Evolutionary conservation across 352 stramenopile genomes (phyloP), one percentile per base, ranked within the genome.

Genomic region (Hyaloperonospora brassicae): DNA sequence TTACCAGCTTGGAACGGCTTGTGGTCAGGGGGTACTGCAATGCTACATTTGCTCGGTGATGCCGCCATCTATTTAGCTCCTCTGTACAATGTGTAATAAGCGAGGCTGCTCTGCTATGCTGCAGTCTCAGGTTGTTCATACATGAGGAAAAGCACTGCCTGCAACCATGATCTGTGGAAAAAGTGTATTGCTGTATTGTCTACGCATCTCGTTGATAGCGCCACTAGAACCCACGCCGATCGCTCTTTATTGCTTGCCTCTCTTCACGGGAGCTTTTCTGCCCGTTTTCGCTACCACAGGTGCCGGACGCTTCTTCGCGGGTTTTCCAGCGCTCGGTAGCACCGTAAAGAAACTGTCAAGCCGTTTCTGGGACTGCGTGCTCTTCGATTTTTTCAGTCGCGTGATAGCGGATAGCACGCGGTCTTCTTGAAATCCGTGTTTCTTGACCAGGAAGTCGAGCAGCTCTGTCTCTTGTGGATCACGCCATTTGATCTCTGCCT

Each of bases 321-420:
- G 54, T 43, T 54, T 47, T 31, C 44, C 52, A 49, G 64, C 30
- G 2, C 67, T 78, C n/a, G 82, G 73, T 51, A 93, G 42, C 50
- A 92, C 76, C 9, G 72, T 96, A 69, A 98, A 98, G 66, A 98
- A 99, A 50, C 73, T 93, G 73, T 98, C 96, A 66, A 99, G 96
- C 21, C 96, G 85, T 55, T 95, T 92, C 66, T 99, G 96, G 22
- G 90, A 93, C 57, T 97, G 96, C 27, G 87, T 84, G 59, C 89
- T 89, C 69, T 97, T 93, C 12, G 93, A 95, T 62, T 98, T 98
- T 73, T 98, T 95, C 14, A 99, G 73, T 48, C 96, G 95, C 61
- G 96, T 93, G 68, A 99, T 98, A 39, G 77, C 89, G 12, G 63
- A 76, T 34, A 89, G 69, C 61, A 98, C 95, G 49, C 96, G 87